Percentiles rank a stretch among this genome's conserved stretches.
These are phyloP conservation scores for Oryza meyeriana DNA, from an alignment of 176 grass and related monocot species.

Conservation along the genomic window DNA sequence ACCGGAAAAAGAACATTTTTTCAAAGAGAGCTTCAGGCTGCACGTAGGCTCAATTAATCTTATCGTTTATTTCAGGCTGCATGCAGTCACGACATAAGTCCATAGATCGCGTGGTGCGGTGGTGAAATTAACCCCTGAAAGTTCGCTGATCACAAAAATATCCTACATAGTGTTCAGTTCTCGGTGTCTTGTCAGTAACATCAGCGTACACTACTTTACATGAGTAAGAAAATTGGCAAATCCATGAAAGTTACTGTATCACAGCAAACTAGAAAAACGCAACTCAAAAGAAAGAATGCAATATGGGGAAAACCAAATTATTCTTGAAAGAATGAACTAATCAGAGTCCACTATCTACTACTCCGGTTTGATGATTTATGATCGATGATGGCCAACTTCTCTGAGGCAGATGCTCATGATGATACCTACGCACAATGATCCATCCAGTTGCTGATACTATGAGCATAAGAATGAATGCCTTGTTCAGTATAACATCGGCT, in stretches of 20 bases:
- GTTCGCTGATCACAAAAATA: neutral
- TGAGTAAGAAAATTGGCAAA: conserved; percentile 13
- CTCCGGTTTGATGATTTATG: neutral
- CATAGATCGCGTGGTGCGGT: neutral
- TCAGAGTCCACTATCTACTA: conserved; percentile 6
- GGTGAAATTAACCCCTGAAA: neutral
- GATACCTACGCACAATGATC: neutral
- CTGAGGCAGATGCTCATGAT: neutral
- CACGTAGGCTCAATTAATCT: no score
- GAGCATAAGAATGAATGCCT: neutral
- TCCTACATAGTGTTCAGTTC: neutral
- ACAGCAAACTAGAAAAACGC: conserved; percentile 17
- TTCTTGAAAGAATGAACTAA: conserved; percentile 19
- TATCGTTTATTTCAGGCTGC: no score
- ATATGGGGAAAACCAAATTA: conserved; percentile 12
- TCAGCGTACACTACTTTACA: conserved; percentile 43
- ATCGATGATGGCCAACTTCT: neutral
- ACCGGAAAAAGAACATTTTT: no score
- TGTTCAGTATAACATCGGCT: conserved; percentile 15
- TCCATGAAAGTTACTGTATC: neutral
- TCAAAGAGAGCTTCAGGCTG: no score
- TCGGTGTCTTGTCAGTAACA: conserved; percentile 28
- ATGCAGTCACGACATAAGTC: neutral
- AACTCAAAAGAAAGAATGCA: neutral
- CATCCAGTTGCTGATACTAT: conserved; percentile 3